Conservation (phyloP, 305 asterid species). For the Stenogyne calaminthoides region DNA sequence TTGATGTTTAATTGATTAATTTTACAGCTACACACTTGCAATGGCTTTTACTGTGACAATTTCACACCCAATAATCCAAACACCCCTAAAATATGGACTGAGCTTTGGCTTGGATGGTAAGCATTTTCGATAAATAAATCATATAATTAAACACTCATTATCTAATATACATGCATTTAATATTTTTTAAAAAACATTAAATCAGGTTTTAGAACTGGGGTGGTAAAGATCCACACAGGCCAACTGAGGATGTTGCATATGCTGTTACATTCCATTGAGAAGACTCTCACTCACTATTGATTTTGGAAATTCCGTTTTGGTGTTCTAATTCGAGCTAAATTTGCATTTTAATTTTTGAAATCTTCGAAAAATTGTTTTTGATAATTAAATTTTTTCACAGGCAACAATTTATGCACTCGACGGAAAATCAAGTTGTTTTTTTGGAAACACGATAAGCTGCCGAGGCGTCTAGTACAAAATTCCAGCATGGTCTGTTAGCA, state of each 20-base stretch:
- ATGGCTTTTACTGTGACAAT: constrained; percentile 72
- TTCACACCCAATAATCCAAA: constrained; percentile 57
- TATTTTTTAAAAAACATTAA: not conserved
- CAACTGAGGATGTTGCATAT: constrained; percentile 71
- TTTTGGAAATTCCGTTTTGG: constrained; percentile 25
- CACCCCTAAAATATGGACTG: constrained; percentile 87
- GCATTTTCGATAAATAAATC: not conserved
- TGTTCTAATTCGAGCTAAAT: not conserved
- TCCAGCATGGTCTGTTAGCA: constrained; percentile 92
- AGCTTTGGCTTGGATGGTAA: constrained; percentile 88
- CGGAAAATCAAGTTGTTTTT: constrained; percentile 51
- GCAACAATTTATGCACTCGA: constrained; percentile 26
- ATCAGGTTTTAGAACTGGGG: constrained; percentile 71
- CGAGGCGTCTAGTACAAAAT: constrained; percentile 42
- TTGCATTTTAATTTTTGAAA: not conserved
- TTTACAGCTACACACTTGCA: constrained; percentile 67
- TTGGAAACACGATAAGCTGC: constrained; percentile 44
- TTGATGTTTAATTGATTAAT: not conserved
- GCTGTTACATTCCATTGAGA: constrained; percentile 65
- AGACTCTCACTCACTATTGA: constrained; percentile 38
- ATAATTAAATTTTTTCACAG: not conserved
- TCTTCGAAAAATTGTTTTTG: not conserved
- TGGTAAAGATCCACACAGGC: constrained; percentile 48
- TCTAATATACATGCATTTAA: not conserved
- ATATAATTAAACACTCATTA: not conserved